phyloP scores from a whole-genome alignment of 768 basidiomycete genomes.

The Mycena crocata region DNA sequence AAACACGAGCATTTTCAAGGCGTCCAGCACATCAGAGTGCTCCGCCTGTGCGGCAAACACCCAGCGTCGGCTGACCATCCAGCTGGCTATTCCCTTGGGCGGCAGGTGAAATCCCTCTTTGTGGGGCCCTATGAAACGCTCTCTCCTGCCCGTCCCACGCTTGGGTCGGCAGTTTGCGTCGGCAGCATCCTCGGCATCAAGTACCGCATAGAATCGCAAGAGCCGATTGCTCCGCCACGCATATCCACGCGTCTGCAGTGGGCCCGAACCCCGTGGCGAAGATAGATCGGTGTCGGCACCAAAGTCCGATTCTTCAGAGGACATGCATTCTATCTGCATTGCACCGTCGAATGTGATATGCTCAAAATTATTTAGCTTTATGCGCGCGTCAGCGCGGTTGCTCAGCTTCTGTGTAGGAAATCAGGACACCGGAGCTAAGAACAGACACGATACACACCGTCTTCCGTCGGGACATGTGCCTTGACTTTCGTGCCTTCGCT shows the following conservation, averaged over 20 bases:
- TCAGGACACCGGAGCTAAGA: constrained; percentile 13
- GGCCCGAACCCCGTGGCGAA: constrained; percentile 42
- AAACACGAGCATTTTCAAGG: constrained; percentile 56
- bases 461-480: constrained; percentile 72
- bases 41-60: constrained; percentile 51
- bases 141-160: constrained; percentile 67
- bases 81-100: constrained; percentile 70
- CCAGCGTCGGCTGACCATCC: constrained; percentile 86
- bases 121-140: constrained; percentile 62
- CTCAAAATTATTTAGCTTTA: constrained; percentile 63
- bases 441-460: constrained; percentile 55
- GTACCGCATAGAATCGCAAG: constrained; percentile 65
- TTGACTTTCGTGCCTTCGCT: constrained; percentile 68
- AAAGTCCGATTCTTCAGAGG: constrained; percentile 79
- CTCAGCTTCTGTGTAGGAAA: constrained; percentile 67
- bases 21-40: constrained; percentile 60
- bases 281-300: constrained; percentile 49
- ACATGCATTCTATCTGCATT: constrained; percentile 81
- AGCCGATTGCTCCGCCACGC: constrained; percentile 78
- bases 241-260: constrained; percentile 68
- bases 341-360: constrained; percentile 78
- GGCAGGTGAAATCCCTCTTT: constrained; percentile 72
- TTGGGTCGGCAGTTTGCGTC: constrained; percentile 63
- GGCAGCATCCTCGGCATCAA: constrained; percentile 68
- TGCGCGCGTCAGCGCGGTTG: constrained; percentile 70